These are phyloP conservation scores for Piloderma croceum DNA, from an alignment of 768 basidiomycete species.

Conservation along the genomic window DNA sequence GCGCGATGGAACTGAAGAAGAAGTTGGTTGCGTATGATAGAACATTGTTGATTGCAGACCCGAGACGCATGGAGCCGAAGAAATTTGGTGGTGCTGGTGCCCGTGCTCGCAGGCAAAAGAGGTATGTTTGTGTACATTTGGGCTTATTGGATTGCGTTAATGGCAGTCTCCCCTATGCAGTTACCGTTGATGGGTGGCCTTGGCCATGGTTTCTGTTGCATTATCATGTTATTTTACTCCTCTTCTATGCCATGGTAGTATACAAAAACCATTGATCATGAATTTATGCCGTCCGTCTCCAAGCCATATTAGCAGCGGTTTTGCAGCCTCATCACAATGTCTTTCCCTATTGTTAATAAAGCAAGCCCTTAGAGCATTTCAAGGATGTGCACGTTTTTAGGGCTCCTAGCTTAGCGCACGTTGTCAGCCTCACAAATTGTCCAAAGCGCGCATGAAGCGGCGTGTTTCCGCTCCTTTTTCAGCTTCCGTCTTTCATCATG, in stretches of 20 bases:
- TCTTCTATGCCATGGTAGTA: conserved; percentile 32
- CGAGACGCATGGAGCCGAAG: conserved; percentile 98
- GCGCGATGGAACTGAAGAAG: conserved; percentile 97
- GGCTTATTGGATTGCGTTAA: not conserved
- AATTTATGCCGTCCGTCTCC: no score
- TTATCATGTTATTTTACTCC: conserved; percentile 38
- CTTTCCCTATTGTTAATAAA: no score
- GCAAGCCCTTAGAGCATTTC: no score
- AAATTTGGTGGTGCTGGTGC: conserved; percentile 99
- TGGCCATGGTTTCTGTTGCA: conserved; percentile 35
- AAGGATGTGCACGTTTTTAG: no score
- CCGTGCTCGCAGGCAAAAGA: conserved; percentile 97
- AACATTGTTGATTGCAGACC: conserved; percentile 85
- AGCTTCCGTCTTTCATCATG: no score
- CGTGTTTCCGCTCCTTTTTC: no score
- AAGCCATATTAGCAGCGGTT: no score
- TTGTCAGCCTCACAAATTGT: no score
- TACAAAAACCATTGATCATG: conserved; percentile 10
- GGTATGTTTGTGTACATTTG: conserved; percentile 48
- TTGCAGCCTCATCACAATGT: no score
- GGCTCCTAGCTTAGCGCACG: no score
- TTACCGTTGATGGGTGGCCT: conserved; percentile 63
- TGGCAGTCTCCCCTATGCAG: conserved; percentile 31
- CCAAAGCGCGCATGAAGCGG: no score
- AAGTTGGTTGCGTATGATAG: conserved; percentile 94